These are phyloP conservation scores for Oenanthe javanica DNA, from an alignment of 140 eudicot species.

Conservation along the genomic window DNA sequence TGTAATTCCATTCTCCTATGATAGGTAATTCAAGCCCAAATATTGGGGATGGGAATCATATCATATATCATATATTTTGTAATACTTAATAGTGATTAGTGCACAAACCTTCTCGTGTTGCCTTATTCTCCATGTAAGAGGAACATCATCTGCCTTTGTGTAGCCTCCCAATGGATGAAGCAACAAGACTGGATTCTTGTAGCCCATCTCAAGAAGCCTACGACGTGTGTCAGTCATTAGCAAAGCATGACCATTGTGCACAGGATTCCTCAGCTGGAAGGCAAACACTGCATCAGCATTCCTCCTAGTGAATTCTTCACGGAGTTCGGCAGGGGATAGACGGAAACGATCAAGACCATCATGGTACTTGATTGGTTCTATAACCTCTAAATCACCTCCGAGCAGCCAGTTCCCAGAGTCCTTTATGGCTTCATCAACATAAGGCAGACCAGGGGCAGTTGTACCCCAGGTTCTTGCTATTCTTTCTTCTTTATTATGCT, in stretches of 20 bases:
- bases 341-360: constrained; percentile 88
- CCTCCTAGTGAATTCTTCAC: constrained; percentile 66
- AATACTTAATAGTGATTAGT: not conserved
- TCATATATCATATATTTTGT: not conserved
- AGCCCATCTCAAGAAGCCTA: constrained; percentile 89
- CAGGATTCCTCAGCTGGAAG: constrained; percentile 95
- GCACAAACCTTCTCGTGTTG: constrained; percentile 75
- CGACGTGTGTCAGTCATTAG: constrained; percentile 91
- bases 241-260: constrained; percentile 94
- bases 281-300: constrained; percentile 98
- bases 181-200: constrained; percentile 78
- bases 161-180: constrained; percentile 98
- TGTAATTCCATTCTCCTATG: not conserved
- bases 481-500: constrained; percentile 94
- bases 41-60: not conserved
- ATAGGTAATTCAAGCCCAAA: not conserved
- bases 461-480: constrained; percentile 99
- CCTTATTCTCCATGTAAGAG: constrained; percentile 86
- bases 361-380: constrained; percentile 70
- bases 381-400: constrained; percentile 92
- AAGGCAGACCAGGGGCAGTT: constrained; percentile 91
- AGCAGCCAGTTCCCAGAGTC: constrained; percentile 87
- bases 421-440: constrained; percentile 73
- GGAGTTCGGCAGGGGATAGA: constrained; percentile 72
- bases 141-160: constrained; percentile 94